phyloP scores from a whole-genome alignment of 805 yeast genomes.

The Starmerella asiatica region DNA sequence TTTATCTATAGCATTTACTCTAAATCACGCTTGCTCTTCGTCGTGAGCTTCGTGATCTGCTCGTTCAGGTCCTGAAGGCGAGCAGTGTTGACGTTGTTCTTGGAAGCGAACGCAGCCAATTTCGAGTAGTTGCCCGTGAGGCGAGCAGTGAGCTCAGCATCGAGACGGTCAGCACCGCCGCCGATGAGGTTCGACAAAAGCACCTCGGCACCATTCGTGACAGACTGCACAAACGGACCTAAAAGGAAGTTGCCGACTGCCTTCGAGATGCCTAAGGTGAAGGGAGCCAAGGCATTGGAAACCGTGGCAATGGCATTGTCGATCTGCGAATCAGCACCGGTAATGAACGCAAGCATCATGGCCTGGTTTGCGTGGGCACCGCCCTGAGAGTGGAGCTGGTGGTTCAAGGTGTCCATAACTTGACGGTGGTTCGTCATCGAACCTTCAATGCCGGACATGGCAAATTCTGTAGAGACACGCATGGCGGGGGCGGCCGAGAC shows the following conservation, averaged over 20 bases:
- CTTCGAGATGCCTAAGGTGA: slow-evolving; percentile 16
- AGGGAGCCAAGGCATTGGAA: slow-evolving; percentile 9
- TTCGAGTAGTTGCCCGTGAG: slow-evolving; percentile 18
- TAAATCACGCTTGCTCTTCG: slow-evolving; percentile 1
- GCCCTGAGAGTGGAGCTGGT: slow-evolving; percentile 10
- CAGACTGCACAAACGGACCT: slow-evolving; percentile 25
- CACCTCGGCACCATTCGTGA: too few species aligned
- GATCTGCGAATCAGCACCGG: too few species aligned
- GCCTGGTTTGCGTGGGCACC: slow-evolving; percentile 15
- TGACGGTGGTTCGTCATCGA: slow-evolving; percentile 16
- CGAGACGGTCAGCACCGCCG: slow-evolving; percentile 18
- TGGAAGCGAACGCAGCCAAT: slow-evolving; percentile 14
- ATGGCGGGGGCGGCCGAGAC: slow-evolving; percentile 14
- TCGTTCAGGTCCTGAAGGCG: slow-evolving; percentile 12
- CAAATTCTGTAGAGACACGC: too few species aligned
- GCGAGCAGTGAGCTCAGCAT: slow-evolving; percentile 20
- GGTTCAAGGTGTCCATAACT: slow-evolving; percentile 16
- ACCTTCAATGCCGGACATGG: too few species aligned
- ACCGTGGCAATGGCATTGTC: slow-evolving; percentile 13
- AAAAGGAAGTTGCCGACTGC: slow-evolving; percentile 16
- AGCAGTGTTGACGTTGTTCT: slow-evolving; percentile 15
- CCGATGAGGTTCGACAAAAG: slow-evolving; percentile 19
- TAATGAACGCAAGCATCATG: slow-evolving; percentile 18
- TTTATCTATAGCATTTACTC: too few species aligned
- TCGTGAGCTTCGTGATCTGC: slow-evolving; percentile 13